Evolutionary conservation across 306 rosid species (phyloP).

Genomic region (Carpinus fangiana): DNA sequence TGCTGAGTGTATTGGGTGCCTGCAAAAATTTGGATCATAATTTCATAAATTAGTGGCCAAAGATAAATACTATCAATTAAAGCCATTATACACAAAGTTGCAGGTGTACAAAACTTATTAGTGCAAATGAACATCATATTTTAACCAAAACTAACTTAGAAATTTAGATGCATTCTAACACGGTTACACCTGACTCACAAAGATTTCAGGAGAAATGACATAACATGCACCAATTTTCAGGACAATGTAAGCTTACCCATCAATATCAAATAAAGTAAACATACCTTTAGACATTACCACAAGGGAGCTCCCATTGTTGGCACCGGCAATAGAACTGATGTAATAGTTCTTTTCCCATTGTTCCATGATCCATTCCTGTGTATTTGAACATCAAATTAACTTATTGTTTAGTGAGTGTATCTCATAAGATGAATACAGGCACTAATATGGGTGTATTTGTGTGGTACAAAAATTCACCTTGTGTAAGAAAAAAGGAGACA

Average conservation of each 20-base stretch:
- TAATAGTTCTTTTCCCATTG: slow-evolving; percentile 71
- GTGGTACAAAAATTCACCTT: slow-evolving; percentile 56
- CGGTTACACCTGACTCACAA: not conserved
- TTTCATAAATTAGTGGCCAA: not conserved
- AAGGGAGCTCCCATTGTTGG: slow-evolving; percentile 66
- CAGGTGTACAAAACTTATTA: not conserved
- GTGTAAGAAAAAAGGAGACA: slow-evolving; percentile 79
- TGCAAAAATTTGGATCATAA: slow-evolving; percentile 30
- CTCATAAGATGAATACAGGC: not conserved
- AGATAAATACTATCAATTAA: not conserved
- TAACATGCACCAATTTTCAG: not conserved
- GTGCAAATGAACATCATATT: not conserved
- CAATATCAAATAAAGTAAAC: not conserved
- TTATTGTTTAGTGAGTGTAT: not conserved
- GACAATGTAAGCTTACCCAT: not conserved
- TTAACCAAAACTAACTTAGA: not conserved
- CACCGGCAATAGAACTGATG: slow-evolving; percentile 67
- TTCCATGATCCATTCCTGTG: slow-evolving; percentile 71
- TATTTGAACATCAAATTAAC: slow-evolving; percentile 3
- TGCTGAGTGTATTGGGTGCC: slow-evolving; percentile 94
- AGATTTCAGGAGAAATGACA: not conserved
- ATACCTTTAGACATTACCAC: slow-evolving; percentile 73
- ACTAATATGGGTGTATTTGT: not conserved
- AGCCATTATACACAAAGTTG: not conserved
- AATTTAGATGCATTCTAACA: not conserved